Evolutionary conservation across 768 basidiomycete species (phyloP).

Genomic region (Pleurotus djamor): DNA sequence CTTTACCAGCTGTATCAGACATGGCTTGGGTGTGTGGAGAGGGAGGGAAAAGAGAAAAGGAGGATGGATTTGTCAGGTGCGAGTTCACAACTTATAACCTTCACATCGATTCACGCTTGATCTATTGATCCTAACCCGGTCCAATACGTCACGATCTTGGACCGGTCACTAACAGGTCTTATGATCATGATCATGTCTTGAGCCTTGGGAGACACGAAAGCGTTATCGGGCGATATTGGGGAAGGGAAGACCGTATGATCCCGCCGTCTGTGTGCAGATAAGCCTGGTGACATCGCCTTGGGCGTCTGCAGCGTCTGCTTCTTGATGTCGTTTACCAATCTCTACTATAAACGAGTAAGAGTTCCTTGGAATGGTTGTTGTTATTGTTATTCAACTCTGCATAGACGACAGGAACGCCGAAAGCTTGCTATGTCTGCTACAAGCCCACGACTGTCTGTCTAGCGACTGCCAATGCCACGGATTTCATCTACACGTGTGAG

Average conservation of each 20-base stretch:
- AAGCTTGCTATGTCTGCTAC: slow-evolving; percentile 76
- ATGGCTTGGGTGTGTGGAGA: slow-evolving; percentile 35
- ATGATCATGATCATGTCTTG: slow-evolving; percentile 6
- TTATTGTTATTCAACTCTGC: slow-evolving; percentile 3
- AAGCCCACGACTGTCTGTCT: slow-evolving; percentile 83
- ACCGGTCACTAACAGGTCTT: slow-evolving; percentile 1
- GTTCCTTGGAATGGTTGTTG: not conserved
- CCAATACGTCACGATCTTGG: slow-evolving; percentile 1
- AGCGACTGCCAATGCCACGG: slow-evolving; percentile 77
- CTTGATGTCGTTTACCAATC: slow-evolving; percentile 72
- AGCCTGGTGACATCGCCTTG: not conserved
- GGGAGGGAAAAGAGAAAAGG: slow-evolving; percentile 19
- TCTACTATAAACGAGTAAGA: slow-evolving; percentile 89
- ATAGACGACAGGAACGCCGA: slow-evolving; percentile 76
- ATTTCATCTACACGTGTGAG: slow-evolving; percentile 86
- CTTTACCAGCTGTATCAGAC: slow-evolving; percentile 74
- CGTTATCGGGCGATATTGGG: not conserved
- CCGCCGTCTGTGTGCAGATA: not conserved
- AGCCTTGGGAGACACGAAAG: not conserved
- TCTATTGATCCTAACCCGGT: not conserved
- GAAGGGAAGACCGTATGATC: not conserved
- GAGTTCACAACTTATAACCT: not conserved
- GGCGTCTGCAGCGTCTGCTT: not conserved
- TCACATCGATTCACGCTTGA: not conserved
- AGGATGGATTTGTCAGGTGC: not conserved